These are phyloP conservation scores for Rutstroemia sydowiana DNA, from an alignment of 2,329 filamentous ascomycete genomes.

Conservation along the genomic window DNA sequence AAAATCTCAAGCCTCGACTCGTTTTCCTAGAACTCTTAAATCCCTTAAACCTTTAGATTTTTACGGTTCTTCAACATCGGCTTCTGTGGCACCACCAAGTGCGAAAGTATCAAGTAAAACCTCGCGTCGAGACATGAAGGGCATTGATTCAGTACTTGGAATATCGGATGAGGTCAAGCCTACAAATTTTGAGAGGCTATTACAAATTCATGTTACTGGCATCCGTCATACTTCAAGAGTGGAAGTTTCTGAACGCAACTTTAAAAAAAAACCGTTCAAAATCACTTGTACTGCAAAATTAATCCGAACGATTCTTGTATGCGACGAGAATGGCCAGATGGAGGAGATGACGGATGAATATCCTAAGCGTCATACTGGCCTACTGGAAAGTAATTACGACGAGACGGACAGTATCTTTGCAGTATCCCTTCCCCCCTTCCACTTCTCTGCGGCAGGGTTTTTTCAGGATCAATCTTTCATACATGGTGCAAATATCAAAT, in stretches of 20 bases:
- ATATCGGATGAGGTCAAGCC: conserved; percentile 10
- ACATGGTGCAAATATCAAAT: background rate
- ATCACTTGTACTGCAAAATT: conserved; percentile 20
- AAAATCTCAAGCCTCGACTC: conserved; percentile 8
- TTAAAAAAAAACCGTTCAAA: conserved; percentile 9
- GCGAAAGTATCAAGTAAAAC: background rate
- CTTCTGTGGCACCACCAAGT: background rate
- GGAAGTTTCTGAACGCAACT: background rate
- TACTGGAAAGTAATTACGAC: conserved; percentile 17
- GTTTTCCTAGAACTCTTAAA: conserved; percentile 8
- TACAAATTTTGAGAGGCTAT: conserved; percentile 15
- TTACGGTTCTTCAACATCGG: conserved; percentile 10
- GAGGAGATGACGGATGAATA: no score
- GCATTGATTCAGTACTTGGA: conserved; percentile 4
- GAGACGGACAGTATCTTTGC: background rate
- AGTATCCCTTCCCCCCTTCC: conserved; percentile 3
- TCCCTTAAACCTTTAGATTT: conserved; percentile 16
- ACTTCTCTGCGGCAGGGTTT: conserved; percentile 1
- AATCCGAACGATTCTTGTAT: no score
- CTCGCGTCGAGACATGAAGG: background rate
- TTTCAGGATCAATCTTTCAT: background rate
- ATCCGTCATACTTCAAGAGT: conserved; percentile 11
- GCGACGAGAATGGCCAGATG: no score
- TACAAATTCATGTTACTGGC: conserved; percentile 19
- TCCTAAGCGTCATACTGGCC: no score